phyloP scores from a whole-genome alignment of 2,329 filamentous ascomycete genomes.

The Stagonosporopsis cucurbitacearum region DNA sequence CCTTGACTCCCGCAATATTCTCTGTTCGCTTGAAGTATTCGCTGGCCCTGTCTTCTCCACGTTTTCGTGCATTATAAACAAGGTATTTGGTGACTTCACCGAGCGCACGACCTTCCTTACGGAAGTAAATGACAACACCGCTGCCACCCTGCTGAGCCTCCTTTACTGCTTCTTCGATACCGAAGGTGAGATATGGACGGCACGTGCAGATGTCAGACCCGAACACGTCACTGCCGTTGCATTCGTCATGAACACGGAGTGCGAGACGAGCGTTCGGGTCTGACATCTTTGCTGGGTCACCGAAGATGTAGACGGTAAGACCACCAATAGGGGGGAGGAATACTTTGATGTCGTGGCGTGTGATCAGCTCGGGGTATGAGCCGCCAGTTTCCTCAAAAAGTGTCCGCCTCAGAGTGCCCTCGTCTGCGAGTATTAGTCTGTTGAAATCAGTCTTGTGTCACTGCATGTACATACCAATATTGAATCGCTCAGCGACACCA shows the following conservation, averaged over 20 bases:
- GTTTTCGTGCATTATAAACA: slow-evolving; percentile 81
- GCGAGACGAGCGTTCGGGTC: slow-evolving; percentile 82
- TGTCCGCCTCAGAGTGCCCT: slow-evolving; percentile 82
- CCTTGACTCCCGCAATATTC: slow-evolving; percentile 94
- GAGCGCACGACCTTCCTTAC: slow-evolving; percentile 92
- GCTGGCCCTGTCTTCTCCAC: slow-evolving; percentile 77
- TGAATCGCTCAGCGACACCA: slow-evolving; percentile 84
- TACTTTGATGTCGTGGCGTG: slow-evolving; percentile 89
- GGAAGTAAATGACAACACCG: slow-evolving; percentile 97
- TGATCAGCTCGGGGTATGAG: slow-evolving; percentile 96
- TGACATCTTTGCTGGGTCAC: slow-evolving; percentile 91
- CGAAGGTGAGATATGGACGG: slow-evolving; percentile 92
- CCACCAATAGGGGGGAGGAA: slow-evolving; percentile 96
- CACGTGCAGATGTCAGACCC: slow-evolving; percentile 98
- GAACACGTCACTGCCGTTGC: slow-evolving; percentile 97
- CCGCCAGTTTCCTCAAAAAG: slow-evolving; percentile 96
- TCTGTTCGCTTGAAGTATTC: slow-evolving; percentile 98
- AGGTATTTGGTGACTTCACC: slow-evolving; percentile 92
- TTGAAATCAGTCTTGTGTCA: background rate
- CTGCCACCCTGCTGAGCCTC: slow-evolving; percentile 93
- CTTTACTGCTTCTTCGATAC: slow-evolving; percentile 96
- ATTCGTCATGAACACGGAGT: slow-evolving; percentile 84
- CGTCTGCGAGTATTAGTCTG: slow-evolving; percentile 62
- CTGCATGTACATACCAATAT: slow-evolving; percentile 67
- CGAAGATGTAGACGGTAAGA: slow-evolving; percentile 95